These are phyloP conservation scores for Glycine latifolia DNA, from an alignment of 306 rosid genomes.

Conservation along the genomic window DNA sequence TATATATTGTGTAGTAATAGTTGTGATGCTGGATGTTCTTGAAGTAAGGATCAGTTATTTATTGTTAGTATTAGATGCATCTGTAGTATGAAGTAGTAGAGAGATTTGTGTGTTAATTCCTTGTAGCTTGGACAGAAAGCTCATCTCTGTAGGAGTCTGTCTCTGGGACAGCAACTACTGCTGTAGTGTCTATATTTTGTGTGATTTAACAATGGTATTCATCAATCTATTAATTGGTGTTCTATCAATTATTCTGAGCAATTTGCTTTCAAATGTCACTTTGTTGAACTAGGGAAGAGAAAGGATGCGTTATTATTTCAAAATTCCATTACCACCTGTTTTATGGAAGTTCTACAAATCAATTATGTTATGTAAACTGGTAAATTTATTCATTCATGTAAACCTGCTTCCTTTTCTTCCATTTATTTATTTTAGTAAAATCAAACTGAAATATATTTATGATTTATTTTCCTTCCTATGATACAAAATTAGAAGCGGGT, in stretches of 20 bases:
- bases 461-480: conserved; percentile 18
- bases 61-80: not conserved
- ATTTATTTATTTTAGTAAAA: conserved; percentile 7
- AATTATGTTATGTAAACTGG: not conserved
- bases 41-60: not conserved
- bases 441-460: conserved; percentile 4
- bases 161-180: not conserved
- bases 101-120: not conserved
- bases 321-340: not conserved
- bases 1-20: not conserved
- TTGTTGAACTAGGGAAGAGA: conserved; percentile 10
- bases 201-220: not conserved
- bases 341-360: not conserved
- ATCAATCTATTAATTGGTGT: not conserved
- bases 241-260: conserved; percentile 18
- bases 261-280: conserved; percentile 9
- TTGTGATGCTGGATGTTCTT: not conserved
- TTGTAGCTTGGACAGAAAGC: not conserved
- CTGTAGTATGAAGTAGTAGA: not conserved
- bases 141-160: not conserved
- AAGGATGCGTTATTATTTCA: conserved; percentile 9
- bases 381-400: conserved; percentile 18
- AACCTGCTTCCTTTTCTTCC: conserved; percentile 6
- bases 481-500: conserved; percentile 12
- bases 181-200: not conserved